Conservation (phyloP, 768 basidiomycete genomes). For the Pleurotus tuber-regium region DNA sequence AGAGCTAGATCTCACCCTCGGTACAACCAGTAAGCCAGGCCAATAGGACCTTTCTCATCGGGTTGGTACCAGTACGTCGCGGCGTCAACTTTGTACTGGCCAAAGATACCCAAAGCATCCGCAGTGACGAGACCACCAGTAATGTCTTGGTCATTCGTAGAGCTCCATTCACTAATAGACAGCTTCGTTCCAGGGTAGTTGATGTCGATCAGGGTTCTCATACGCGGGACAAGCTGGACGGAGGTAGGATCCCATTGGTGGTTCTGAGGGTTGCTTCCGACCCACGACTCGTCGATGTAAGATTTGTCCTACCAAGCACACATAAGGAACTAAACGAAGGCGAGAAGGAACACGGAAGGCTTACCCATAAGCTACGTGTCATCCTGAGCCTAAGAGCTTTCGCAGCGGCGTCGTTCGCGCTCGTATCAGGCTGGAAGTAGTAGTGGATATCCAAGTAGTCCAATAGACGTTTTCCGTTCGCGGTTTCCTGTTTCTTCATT, state of each 20-base stretch:
- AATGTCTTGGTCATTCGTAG: constrained; percentile 45
- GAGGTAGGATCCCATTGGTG: constrained; percentile 43
- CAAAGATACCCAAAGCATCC: constrained; percentile 53
- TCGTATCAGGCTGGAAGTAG: constrained; percentile 52
- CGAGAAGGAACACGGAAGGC: constrained; percentile 3
- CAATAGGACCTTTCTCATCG: constrained; percentile 45
- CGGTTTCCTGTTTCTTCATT: constrained; percentile 38
- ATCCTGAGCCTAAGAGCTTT: constrained; percentile 48
- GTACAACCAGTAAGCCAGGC: constrained; percentile 55
- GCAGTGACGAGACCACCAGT: constrained; percentile 52
- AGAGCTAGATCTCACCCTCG: constrained; percentile 37
- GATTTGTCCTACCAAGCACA: constrained; percentile 33
- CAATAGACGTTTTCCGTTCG: constrained; percentile 39
- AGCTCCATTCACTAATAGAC: constrained; percentile 52
- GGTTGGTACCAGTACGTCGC: constrained; percentile 55
- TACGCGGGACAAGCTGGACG: constrained; percentile 47
- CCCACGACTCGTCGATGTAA: constrained; percentile 57
- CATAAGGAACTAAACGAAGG: neutral
- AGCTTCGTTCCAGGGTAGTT: constrained; percentile 56
- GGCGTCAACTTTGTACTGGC: constrained; percentile 43
- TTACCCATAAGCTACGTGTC: constrained; percentile 51
- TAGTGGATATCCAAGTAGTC: constrained; percentile 59
- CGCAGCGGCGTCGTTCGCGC: constrained; percentile 48
- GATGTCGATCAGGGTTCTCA: constrained; percentile 44
- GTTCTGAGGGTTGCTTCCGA: constrained; percentile 40